Percentiles rank a stretch among this genome's conserved stretches.
phyloP scores from a whole-genome alignment of 768 basidiomycete genomes.

The Hortiboletus campestris region DNA sequence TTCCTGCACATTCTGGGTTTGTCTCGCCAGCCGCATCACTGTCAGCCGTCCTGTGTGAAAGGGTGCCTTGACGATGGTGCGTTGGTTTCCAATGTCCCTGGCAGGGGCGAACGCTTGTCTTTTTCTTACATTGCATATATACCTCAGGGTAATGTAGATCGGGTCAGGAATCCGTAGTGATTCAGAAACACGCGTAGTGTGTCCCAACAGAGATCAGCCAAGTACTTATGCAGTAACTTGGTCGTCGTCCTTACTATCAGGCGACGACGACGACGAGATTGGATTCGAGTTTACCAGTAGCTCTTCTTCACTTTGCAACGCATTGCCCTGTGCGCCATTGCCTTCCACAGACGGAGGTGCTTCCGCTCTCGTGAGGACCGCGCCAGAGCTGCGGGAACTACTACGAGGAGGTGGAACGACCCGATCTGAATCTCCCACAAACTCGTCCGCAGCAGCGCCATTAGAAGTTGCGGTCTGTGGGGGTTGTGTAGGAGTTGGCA shows the following conservation, averaged over 20 bases:
- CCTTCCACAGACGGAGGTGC: slow-evolving; percentile 1
- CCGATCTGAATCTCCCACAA: slow-evolving; percentile 15
- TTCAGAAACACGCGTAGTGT: background rate
- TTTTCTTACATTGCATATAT: background rate
- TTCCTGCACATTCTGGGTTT: slow-evolving; percentile 3
- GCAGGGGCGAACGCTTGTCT: background rate
- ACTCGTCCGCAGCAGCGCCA: slow-evolving; percentile 12
- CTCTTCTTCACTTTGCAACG: slow-evolving; percentile 3
- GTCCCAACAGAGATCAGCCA: background rate
- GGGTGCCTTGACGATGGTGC: slow-evolving; percentile 5
- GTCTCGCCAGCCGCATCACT: background rate
- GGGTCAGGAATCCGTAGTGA: slow-evolving; percentile 16
- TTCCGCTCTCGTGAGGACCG: slow-evolving; percentile 8
- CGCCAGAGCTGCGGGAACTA: slow-evolving; percentile 16
- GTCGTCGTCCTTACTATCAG: slow-evolving; percentile 10
- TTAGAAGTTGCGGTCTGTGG: slow-evolving; percentile 12
- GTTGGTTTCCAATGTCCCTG: background rate
- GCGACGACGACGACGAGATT: slow-evolving; percentile 7
- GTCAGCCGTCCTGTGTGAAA: slow-evolving; percentile 8
- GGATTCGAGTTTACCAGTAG: slow-evolving; percentile 7
- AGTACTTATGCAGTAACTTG: slow-evolving; percentile 3
- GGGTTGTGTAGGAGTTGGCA: slow-evolving; percentile 26
- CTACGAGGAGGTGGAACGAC: slow-evolving; percentile 23
- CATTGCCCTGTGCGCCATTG: background rate
- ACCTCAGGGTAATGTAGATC: slow-evolving; percentile 15